Base-by-base conservation (phyloP, 2,329 filamentous ascomycete genomes). In the Fusarium devonianum region DNA sequence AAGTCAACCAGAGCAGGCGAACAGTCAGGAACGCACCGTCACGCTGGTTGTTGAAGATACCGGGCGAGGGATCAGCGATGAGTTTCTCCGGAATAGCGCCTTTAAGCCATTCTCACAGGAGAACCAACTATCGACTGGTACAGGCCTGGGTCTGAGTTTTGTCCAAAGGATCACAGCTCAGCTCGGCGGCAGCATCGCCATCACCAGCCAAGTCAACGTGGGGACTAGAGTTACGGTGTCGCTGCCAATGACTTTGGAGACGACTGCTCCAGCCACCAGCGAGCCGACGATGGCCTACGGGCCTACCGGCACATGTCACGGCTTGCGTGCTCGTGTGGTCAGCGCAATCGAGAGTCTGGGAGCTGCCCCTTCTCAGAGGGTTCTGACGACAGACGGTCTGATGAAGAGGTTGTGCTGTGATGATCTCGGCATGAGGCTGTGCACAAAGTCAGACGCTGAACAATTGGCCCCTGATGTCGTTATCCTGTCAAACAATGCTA, bases 71-170 rank as follows among this genome's bases (percentile, higher is more conserved):
- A 89, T 89, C 29, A 79, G 78, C 0, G 73, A 80, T 8, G 81
- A 87, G 7, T 89, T 83, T 56, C 70, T 88, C 10, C 74, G 78
- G n/a, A 78, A 81, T 7, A 76, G 78, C 11, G 68, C 88, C 0
- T 89, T 86, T 59, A 81, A 78, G 0, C 82, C 85, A 0, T 88
- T 88, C 51, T 69, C 76, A 0, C 86, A 89, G 56, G 87, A 89
- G 61, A 78, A 87, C 36, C 70, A 73, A 0, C 67, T 89, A 2
- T 75, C 79, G 0, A 78, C 79, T 0, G 86, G 86, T 0, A 81
- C 81, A 1, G 86, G 86, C 0, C 71, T 89, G 0, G 87, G 87
- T 0, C 70, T 90, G 22, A 85, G 81, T 28, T 80, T 89, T 8
- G 85, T 89, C 3, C 76, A 79, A 11, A 71, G 74, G 40, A 81